Evolutionary conservation across 805 yeast species (phyloP).

Genomic region (Wickerhamomyces strasburgensis): DNA sequence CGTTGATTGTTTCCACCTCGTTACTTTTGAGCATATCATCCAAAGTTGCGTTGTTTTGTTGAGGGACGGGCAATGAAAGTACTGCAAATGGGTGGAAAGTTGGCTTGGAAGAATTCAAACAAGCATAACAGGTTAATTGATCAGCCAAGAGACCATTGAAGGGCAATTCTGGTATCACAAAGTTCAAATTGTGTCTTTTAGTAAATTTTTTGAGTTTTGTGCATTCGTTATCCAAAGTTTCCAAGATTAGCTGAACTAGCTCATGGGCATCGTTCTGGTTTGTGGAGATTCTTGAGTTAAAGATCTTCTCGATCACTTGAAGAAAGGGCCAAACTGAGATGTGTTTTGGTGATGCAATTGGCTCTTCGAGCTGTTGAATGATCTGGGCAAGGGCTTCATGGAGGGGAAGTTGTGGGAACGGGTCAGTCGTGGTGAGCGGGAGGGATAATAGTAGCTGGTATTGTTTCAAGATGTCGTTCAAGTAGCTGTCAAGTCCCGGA

Average conservation of each 20-base stretch:
- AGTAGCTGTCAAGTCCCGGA: slow-evolving; percentile 53
- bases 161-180: slow-evolving; percentile 58
- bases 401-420: slow-evolving; percentile 41
- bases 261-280: slow-evolving; percentile 97
- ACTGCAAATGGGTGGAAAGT: slow-evolving; percentile 60
- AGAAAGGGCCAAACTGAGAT: slow-evolving; percentile 77
- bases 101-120: slow-evolving; percentile 58
- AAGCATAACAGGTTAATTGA: slow-evolving; percentile 63
- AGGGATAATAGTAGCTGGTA: slow-evolving; percentile 16
- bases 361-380: slow-evolving; percentile 55
- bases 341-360: slow-evolving; percentile 46
- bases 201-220: slow-evolving; percentile 34
- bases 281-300: slow-evolving; percentile 67
- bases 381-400: slow-evolving; percentile 54
- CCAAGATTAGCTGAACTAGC: slow-evolving; percentile 72
- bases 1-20: slow-evolving; percentile 66
- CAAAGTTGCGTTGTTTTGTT: slow-evolving; percentile 38
- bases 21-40: slow-evolving; percentile 50
- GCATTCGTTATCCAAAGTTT: slow-evolving; percentile 69
- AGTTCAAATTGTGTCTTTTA: slow-evolving; percentile 14
- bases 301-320: slow-evolving; percentile 64
- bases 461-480: slow-evolving; percentile 33
- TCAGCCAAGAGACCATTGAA: slow-evolving; percentile 64
- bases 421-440: slow-evolving; percentile 11
- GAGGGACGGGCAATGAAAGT: slow-evolving; percentile 72